A percentile compares a stretch with the other conserved stretches of the same genome.
phyloP scores from a whole-genome alignment of 805 yeast species.

The Candida vaughaniae region DNA sequence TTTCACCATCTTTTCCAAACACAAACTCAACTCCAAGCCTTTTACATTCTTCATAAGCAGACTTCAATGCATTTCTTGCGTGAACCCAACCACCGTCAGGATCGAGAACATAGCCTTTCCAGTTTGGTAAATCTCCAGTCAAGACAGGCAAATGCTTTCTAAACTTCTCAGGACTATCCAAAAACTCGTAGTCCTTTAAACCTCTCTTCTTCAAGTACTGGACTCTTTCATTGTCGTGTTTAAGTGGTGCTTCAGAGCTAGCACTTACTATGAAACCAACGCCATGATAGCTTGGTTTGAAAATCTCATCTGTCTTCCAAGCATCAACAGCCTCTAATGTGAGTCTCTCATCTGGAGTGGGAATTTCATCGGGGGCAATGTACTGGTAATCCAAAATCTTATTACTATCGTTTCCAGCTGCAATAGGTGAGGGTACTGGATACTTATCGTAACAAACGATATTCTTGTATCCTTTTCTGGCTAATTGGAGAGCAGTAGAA shows the following conservation, averaged over 20 bases:
- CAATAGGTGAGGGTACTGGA: conserved; percentile 41
- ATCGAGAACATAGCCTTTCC: conserved; percentile 7
- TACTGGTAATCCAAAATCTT: conserved; percentile 50
- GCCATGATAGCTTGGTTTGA: conserved; percentile 2
- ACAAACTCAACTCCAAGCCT: conserved; percentile 33
- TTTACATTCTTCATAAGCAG: conserved; percentile 22
- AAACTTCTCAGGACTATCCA: not conserved
- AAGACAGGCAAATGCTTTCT: not conserved
- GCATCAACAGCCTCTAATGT: conserved; percentile 10
- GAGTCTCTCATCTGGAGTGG: conserved; percentile 5
- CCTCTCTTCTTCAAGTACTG: not conserved
- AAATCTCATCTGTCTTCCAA: conserved; percentile 11
- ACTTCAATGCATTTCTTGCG: conserved; percentile 6
- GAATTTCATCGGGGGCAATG: no score
- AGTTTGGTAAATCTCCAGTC: conserved; percentile 3
- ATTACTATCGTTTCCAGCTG: conserved; percentile 49
- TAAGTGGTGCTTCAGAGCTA: conserved; percentile 6
- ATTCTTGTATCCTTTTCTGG: conserved; percentile 12
- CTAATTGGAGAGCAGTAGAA: conserved; percentile 14
- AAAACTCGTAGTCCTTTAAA: not conserved
- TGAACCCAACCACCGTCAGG: conserved; percentile 8
- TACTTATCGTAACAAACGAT: conserved; percentile 20
- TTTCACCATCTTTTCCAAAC: conserved; percentile 21
- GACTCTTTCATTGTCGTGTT: not conserved
- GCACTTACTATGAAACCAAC: conserved; percentile 15